phyloP scores from a whole-genome alignment of 768 basidiomycete genomes.

The Kwoniella heveanensis region DNA sequence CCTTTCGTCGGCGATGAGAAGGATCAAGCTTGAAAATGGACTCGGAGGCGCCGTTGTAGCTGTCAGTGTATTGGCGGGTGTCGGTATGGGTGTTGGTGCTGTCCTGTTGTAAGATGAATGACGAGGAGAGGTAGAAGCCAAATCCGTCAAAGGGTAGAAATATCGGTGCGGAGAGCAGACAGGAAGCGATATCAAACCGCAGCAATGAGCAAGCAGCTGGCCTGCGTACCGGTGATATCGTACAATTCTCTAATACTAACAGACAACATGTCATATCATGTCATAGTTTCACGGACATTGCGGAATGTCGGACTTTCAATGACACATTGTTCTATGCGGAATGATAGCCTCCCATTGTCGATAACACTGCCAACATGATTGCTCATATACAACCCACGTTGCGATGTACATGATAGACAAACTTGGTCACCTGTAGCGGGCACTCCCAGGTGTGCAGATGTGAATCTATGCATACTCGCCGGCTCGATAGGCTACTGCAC shows the following conservation, averaged over 20 bases:
- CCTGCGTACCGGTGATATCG: conserved; percentile 13
- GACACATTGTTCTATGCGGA: no score
- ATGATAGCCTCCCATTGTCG: no score
- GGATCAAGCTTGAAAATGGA: background rate
- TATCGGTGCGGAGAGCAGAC: background rate
- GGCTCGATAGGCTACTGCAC: background rate
- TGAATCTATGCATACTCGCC: background rate
- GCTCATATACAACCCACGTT: no score
- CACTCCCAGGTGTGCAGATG: no score
- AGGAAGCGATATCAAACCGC: background rate
- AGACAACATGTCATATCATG: no score
- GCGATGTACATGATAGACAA: no score
- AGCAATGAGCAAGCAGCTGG: conserved; percentile 11
- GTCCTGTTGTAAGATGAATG: background rate
- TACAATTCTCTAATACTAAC: no score
- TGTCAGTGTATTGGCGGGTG: conserved; percentile 2
- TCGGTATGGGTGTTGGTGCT: conserved; percentile 10
- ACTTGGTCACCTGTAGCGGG: no score
- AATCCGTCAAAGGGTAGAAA: background rate
- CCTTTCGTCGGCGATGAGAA: conserved; percentile 6
- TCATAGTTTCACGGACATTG: background rate
- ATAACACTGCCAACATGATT: no score
- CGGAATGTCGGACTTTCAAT: no score
- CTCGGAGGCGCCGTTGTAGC: background rate
- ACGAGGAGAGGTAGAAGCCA: no score